These are phyloP conservation scores for Schizosaccharomyces versatilis DNA, from an alignment of 1,139 yeast species.

Conservation along the genomic window DNA sequence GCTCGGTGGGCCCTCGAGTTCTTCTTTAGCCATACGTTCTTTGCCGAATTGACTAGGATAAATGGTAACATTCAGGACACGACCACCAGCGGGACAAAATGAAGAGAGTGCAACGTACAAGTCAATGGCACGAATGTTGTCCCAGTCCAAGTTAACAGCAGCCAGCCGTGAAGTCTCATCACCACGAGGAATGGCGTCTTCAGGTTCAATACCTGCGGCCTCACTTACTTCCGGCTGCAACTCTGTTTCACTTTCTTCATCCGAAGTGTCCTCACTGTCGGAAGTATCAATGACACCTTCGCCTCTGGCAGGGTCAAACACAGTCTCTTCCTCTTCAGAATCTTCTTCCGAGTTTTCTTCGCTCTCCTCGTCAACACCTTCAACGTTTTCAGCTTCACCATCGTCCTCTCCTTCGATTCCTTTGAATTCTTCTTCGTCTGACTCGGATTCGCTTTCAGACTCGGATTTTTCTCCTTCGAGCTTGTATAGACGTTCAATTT, in stretches of 20 bases:
- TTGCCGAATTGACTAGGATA: conserved; percentile 89
- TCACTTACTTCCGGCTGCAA: conserved; percentile 22
- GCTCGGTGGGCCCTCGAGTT: conserved; percentile 75
- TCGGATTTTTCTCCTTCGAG: conserved; percentile 21
- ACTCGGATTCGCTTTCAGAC: conserved; percentile 4
- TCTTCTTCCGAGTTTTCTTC: not conserved
- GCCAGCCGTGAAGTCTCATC: conserved; percentile 71
- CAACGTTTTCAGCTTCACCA: conserved; percentile 15
- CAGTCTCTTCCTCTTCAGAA: conserved; percentile 11
- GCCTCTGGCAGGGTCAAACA: conserved; percentile 51
- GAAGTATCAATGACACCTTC: conserved; percentile 30
- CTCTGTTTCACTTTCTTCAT: conserved; percentile 19
- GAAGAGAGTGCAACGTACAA: conserved; percentile 74
- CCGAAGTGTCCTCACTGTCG: conserved; percentile 21
- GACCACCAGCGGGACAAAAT: conserved; percentile 61
- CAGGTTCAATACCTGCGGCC: conserved; percentile 39
- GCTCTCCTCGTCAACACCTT: conserved; percentile 14
- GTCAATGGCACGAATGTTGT: conserved; percentile 65
- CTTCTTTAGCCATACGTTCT: conserved; percentile 76
- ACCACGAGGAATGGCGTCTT: conserved; percentile 49
- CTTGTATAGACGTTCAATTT: conserved; percentile 46
- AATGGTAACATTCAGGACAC: conserved; percentile 47
- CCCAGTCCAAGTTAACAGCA: conserved; percentile 95
- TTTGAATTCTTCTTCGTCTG: conserved; percentile 6
- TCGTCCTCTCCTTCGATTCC: conserved; percentile 15